These are phyloP conservation scores for Hypericum perforatum DNA, from an alignment of 345 rosid species.

Conservation along the genomic window DNA sequence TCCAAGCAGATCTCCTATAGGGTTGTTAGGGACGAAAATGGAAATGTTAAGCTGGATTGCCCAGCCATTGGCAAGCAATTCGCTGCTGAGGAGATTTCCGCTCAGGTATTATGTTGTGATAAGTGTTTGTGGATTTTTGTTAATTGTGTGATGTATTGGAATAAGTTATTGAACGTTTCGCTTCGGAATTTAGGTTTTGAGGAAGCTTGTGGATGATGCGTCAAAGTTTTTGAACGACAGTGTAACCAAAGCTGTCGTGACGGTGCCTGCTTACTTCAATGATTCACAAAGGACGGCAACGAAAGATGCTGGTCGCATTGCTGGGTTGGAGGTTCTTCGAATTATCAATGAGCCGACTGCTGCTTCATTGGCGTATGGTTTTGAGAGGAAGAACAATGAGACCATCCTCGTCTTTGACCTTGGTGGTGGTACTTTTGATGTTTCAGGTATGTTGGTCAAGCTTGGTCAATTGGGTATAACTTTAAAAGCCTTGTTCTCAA, in stretches of 20 bases:
- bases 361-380: slow-evolving; percentile 95
- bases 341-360: slow-evolving; percentile 98
- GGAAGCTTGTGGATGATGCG: slow-evolving; percentile 96
- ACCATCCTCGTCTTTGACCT: slow-evolving; percentile 97
- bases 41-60: slow-evolving; percentile 89
- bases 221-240: slow-evolving; percentile 30
- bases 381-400: slow-evolving; percentile 88
- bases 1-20: slow-evolving; percentile 83
- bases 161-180: neutral
- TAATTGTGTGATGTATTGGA: neutral
- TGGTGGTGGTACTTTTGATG: slow-evolving; percentile 99
- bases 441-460: slow-evolving; percentile 50
- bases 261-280: slow-evolving; percentile 27
- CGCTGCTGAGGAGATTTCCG: slow-evolving; percentile 97
- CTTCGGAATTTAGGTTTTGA: slow-evolving; percentile 52
- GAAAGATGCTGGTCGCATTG: slow-evolving; percentile 69
- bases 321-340: slow-evolving; percentile 43
- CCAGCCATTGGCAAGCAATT: slow-evolving; percentile 88
- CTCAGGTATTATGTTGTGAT: slow-evolving; percentile 56
- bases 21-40: slow-evolving; percentile 83
- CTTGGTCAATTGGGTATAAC: neutral
- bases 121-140: neutral
- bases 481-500: too few species aligned
- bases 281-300: slow-evolving; percentile 73
- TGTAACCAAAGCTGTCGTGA: slow-evolving; percentile 23